Conservation (phyloP, 2,329 filamentous ascomycete species). For the Phyllosticta capitalensis region DNA sequence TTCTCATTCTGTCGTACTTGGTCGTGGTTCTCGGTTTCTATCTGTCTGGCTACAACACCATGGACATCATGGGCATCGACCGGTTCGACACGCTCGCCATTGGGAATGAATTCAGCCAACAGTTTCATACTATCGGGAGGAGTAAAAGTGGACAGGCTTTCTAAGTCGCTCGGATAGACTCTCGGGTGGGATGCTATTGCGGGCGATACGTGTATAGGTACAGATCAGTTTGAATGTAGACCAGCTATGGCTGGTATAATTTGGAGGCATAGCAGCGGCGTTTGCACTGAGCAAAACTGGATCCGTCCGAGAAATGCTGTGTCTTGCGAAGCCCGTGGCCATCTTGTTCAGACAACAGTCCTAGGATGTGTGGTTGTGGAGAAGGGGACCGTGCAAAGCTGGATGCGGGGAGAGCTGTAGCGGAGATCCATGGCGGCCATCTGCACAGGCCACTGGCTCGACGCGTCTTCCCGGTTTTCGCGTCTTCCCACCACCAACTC, state of each 20-base stretch:
- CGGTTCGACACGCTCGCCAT: constrained; percentile 27
- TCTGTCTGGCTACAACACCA: constrained; percentile 58
- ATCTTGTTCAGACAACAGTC: no score
- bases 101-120: constrained; percentile 14
- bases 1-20: constrained; percentile 83
- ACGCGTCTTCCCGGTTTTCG: neutral
- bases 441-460: neutral
- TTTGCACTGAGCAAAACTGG: neutral
- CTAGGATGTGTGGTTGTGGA: neutral
- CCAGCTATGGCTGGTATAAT: neutral
- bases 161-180: neutral
- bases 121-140: constrained; percentile 7
- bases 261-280: neutral
- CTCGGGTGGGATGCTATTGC: neutral
- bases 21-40: constrained; percentile 91
- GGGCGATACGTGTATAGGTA: neutral
- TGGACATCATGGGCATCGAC: constrained; percentile 32
- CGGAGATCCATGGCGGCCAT: neutral
- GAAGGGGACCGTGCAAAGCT: neutral
- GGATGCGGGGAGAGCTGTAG: neutral
- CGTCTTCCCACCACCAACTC: neutral
- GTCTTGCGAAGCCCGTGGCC: no score
- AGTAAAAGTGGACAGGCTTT: constrained; percentile 4
- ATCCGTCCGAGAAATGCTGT: no score
- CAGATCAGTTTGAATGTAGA: neutral